These are phyloP conservation scores for Pyrrhoderma noxium DNA, from an alignment of 1,284 basidiomycete species.

Conservation along the genomic window DNA sequence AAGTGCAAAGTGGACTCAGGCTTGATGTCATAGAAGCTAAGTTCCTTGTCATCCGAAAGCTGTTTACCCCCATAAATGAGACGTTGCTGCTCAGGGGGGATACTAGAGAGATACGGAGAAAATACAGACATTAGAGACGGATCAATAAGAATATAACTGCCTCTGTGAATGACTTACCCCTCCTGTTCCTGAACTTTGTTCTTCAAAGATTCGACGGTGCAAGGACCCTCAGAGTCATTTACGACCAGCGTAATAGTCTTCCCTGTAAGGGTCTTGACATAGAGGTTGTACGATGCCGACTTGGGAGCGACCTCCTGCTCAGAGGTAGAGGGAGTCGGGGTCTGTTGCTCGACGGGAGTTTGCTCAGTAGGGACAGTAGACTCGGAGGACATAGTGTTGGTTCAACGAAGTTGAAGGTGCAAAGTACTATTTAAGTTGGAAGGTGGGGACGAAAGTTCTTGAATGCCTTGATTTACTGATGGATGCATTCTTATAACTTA, in stretches of 20 bases:
- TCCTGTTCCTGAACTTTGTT: slow-evolving; percentile 48
- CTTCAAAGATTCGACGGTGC: slow-evolving; percentile 51
- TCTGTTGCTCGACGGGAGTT: not conserved
- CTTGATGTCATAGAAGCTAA: slow-evolving; percentile 64
- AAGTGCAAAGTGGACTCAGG: slow-evolving; percentile 63
- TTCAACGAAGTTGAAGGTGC: no score
- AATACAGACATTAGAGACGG: not conserved
- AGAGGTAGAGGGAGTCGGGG: not conserved
- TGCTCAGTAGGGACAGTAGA: not conserved
- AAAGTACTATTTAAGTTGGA: no score
- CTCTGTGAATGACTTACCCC: slow-evolving; percentile 22
- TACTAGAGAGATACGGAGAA: slow-evolving; percentile 26
- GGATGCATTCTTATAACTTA: no score
- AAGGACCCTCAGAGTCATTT: slow-evolving; percentile 37
- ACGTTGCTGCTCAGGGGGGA: slow-evolving; percentile 59
- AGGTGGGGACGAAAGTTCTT: no score
- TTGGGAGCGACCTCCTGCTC: not conserved
- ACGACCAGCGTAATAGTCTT: slow-evolving; percentile 58
- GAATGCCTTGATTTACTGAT: no score
- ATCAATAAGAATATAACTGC: not conserved
- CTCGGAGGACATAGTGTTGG: no score
- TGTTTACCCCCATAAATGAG: slow-evolving; percentile 63
- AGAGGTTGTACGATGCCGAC: slow-evolving; percentile 32
- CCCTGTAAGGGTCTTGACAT: slow-evolving; percentile 49
- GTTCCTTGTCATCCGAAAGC: slow-evolving; percentile 57